Evolutionary conservation across 257 asterid species (phyloP), one percentile per base, ranked within the genome.

Genomic region (Primulina huaijiensis): DNA sequence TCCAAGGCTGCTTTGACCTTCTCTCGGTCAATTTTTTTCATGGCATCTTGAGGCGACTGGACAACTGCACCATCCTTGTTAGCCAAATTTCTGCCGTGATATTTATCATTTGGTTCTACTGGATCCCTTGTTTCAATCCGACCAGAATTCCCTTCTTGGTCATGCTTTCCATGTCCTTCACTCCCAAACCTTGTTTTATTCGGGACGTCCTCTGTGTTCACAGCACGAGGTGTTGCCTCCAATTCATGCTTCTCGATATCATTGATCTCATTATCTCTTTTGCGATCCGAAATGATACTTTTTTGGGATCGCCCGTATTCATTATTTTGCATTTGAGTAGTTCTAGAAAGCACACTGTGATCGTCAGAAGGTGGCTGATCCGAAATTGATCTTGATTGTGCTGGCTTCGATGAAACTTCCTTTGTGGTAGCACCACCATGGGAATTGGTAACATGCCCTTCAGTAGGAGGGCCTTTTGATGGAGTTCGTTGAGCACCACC

Each of bases 1-100:
- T 88, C 92, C 50, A 83, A 76, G 21, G 91, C 92, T 75, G 96
- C 97, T 80, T 88, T 90, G 50, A 90, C 75, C 83, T 87, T 90
- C 80, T 85, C 91, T 72, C 68, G 82, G 85, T 88, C 95, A 35
- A 85, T 75, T 82, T 84, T 87, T 8, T 81, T 81, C 0, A 59
- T 72, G 34, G 78, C 81, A 53, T 80, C 92, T 70, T 80, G 86
- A 64, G 89, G 92, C 8, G 86, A 84, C 69, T 82, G 90, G 52
- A 72, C 77, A 16, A 72, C 81, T 23, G 80, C 59, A 73, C 74
- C 76, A 60, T 80, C 91, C 76, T 79, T 85, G 72, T 64, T 68
- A 12, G 83, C 68, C 55, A 72, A 50, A 14, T 60, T 76, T 76
- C 81, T 69, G 46, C 84, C 76, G 23, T 77, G 79, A 69, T 71